Conservation (phyloP, 495 filamentous ascomycete genomes). For the Penicillium goetzii region DNA sequence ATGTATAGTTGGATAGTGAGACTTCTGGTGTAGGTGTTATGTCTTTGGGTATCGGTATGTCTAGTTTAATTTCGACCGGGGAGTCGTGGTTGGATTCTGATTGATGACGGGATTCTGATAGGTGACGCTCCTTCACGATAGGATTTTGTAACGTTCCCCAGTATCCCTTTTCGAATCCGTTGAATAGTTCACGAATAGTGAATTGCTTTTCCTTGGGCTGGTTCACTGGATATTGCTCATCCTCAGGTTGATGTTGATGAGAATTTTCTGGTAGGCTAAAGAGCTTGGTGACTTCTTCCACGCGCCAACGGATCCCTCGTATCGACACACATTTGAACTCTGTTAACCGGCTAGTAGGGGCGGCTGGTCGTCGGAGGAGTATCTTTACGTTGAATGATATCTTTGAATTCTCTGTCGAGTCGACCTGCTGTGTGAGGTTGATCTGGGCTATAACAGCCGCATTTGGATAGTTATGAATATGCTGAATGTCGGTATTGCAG, state of each 20-base stretch:
- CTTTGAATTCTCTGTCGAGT: background rate
- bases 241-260: background rate
- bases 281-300: slow-evolving; percentile 21
- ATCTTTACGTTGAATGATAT: slow-evolving; percentile 11
- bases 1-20: slow-evolving; percentile 4
- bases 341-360: slow-evolving; percentile 6
- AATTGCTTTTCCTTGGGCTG: background rate
- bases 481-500: slow-evolving; percentile 7
- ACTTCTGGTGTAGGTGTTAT: background rate
- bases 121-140: background rate
- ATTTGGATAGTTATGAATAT: slow-evolving; percentile 16
- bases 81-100: slow-evolving; percentile 3
- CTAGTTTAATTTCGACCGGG: slow-evolving; percentile 11
- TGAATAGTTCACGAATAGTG: slow-evolving; percentile 15
- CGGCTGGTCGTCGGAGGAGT: slow-evolving; percentile 4
- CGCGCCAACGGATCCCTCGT: slow-evolving; percentile 19
- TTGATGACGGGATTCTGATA: too few relatives aligned
- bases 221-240: background rate
- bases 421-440: slow-evolving; percentile 14
- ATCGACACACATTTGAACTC: slow-evolving; percentile 20
- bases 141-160: slow-evolving; percentile 13
- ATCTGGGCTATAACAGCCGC: slow-evolving; percentile 15
- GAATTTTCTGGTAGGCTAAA: background rate
- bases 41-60: slow-evolving; percentile 5
- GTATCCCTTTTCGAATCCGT: slow-evolving; percentile 15